These are phyloP conservation scores for Ichthyophthirius multifiliis DNA, from an alignment of 169 alveolate genomes.

Conservation along the genomic window DNA sequence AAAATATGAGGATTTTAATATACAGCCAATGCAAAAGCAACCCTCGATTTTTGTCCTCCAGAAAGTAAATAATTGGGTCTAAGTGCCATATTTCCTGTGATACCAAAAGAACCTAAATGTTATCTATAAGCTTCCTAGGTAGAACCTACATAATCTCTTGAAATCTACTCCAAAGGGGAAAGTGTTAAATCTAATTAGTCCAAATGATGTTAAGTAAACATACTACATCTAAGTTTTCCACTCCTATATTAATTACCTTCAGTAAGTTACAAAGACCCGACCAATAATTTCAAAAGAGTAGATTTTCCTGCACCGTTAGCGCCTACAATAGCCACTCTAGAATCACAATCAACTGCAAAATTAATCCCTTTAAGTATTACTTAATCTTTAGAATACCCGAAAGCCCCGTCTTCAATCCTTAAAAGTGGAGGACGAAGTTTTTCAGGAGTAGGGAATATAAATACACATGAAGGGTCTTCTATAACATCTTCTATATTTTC, in stretches of 20 bases:
- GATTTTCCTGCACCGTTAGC: constrained; percentile 99
- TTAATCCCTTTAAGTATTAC: constrained; percentile 29
- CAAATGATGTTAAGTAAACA: constrained; percentile 95
- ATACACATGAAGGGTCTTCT: constrained; percentile 94
- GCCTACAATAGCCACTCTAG: constrained; percentile 96
- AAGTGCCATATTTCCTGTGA: constrained; percentile 92
- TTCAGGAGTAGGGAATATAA: constrained; percentile 86
- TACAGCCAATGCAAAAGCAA: constrained; percentile 95
- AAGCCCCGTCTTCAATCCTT: constrained; percentile 53
- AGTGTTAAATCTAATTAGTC: constrained; percentile 92
- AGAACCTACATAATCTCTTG: constrained; percentile 29
- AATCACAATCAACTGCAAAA: constrained; percentile 44
- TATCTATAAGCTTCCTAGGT: constrained; percentile 38
- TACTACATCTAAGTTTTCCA: constrained; percentile 92
- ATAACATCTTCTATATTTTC: constrained; percentile 93
- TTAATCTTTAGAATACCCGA: constrained; percentile 11
- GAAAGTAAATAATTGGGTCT: constrained; percentile 96
- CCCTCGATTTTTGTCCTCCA: constrained; percentile 97
- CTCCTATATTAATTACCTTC: constrained; percentile 91
- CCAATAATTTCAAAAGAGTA: constrained; percentile 91
- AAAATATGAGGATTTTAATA: constrained; percentile 94
- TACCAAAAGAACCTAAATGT: constrained; percentile 94
- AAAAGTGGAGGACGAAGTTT: constrained; percentile 74
- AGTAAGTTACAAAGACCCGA: constrained; percentile 84
- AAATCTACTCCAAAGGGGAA: constrained; percentile 94